phyloP scores from a whole-genome alignment of 1,284 basidiomycete genomes.

The Pseudozyma sp. region DNA sequence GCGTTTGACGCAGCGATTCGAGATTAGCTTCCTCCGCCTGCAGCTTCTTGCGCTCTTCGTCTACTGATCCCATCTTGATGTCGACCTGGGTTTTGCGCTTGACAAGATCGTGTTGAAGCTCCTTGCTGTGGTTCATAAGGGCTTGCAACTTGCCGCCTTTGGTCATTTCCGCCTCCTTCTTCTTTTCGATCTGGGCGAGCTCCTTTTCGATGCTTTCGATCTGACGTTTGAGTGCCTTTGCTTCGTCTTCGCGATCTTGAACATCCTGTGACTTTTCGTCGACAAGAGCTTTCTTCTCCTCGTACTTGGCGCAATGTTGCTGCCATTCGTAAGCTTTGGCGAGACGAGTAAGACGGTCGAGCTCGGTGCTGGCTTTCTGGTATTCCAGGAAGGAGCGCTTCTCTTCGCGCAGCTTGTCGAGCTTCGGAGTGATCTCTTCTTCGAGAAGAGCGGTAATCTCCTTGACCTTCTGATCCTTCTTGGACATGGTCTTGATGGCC shows the following conservation, averaged over 20 bases:
- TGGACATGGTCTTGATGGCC: constrained; percentile 94
- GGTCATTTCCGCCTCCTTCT: constrained; percentile 74
- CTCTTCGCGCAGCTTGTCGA: constrained; percentile 89
- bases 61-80: constrained; percentile 81
- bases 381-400: constrained; percentile 90
- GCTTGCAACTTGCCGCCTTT: constrained; percentile 85
- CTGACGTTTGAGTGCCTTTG: constrained; percentile 63
- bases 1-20: constrained; percentile 68
- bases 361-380: constrained; percentile 87
- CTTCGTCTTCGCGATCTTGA: constrained; percentile 68
- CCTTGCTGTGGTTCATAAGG: constrained; percentile 81
- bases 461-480: constrained; percentile 96
- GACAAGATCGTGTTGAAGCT: constrained; percentile 84
- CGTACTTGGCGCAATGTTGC: constrained; percentile 63
- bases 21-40: constrained; percentile 74
- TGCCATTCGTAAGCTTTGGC: constrained; percentile 92
- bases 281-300: constrained; percentile 69
- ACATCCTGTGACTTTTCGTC: constrained; percentile 65
- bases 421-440: constrained; percentile 94
- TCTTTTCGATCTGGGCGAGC: constrained; percentile 71
- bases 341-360: constrained; percentile 87
- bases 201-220: constrained; percentile 71
- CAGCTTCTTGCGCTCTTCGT: constrained; percentile 82
- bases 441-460: constrained; percentile 77
- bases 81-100: constrained; percentile 89